These are phyloP conservation scores for Buxus sempervirens DNA, from an alignment of 164 flowering plant species.

Conservation along the genomic window DNA sequence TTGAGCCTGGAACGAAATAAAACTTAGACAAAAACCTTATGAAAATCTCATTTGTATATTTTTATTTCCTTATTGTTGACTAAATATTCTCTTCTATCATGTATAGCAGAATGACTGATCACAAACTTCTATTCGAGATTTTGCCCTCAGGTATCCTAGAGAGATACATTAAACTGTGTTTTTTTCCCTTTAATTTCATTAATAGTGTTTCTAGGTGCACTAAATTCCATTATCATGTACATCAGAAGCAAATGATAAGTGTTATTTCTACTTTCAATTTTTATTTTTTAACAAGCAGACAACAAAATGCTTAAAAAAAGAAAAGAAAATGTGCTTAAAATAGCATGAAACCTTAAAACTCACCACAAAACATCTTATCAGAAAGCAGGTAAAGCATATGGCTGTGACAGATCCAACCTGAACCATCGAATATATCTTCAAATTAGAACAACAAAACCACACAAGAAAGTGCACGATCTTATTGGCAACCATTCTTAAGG, in stretches of 20 bases:
- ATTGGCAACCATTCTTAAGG: neutral
- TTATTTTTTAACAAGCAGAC: neutral
- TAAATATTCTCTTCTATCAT: no score
- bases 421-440: conserved; percentile 5
- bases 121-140: no score
- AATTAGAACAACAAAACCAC: neutral
- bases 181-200: no score
- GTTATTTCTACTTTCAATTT: no score
- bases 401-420: conserved; percentile 98
- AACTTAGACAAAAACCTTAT: neutral
- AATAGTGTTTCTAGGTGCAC: no score
- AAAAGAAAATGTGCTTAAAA: neutral
- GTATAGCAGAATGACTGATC: neutral
- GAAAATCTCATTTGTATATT: neutral
- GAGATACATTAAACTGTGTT: neutral
- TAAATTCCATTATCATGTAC: no score
- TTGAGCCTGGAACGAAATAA: neutral
- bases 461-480: neutral
- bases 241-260: no score
- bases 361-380: conserved; percentile 86
- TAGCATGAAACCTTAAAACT: conserved; percentile 19
- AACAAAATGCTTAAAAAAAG: neutral
- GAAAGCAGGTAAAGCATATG: conserved; percentile 88
- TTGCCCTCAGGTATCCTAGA: neutral
- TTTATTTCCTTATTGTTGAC: neutral